A percentile compares a stretch with the other conserved stretches of the same genome.
These are phyloP conservation scores for Alternaria brassicae DNA, from an alignment of 2,329 filamentous ascomycete genomes.

Conservation along the genomic window DNA sequence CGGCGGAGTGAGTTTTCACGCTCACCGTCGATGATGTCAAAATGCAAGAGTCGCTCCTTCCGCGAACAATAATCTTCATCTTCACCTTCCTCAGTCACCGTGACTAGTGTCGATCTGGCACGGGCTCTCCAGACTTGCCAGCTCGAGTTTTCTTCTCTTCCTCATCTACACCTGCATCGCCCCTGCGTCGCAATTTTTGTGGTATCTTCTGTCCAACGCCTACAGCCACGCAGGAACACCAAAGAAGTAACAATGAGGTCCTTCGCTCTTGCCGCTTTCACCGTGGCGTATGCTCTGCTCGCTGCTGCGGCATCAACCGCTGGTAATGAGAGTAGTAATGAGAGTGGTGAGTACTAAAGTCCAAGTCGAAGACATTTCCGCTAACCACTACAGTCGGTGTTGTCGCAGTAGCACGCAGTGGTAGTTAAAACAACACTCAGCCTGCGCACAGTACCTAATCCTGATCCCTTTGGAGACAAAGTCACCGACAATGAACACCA, in stretches of 20 bases:
- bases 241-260: background rate
- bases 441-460: background rate
- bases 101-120: background rate
- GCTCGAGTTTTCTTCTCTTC: background rate
- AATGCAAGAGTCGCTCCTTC: background rate
- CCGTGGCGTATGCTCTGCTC: background rate
- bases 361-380: background rate
- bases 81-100: background rate
- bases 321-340: background rate
- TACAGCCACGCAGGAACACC: background rate
- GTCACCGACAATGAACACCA: background rate
- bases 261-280: background rate
- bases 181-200: no score
- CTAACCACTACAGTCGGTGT: background rate
- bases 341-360: background rate
- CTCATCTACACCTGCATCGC: background rate
- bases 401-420: background rate
- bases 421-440: background rate
- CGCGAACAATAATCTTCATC: background rate
- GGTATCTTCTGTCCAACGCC: background rate
- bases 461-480: background rate
- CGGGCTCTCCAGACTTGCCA: background rate
- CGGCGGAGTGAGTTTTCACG: background rate
- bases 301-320: background rate
- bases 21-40: background rate